phyloP scores from a whole-genome alignment of 1,284 basidiomycete genomes.

The Cryptococcus wingfieldii region DNA sequence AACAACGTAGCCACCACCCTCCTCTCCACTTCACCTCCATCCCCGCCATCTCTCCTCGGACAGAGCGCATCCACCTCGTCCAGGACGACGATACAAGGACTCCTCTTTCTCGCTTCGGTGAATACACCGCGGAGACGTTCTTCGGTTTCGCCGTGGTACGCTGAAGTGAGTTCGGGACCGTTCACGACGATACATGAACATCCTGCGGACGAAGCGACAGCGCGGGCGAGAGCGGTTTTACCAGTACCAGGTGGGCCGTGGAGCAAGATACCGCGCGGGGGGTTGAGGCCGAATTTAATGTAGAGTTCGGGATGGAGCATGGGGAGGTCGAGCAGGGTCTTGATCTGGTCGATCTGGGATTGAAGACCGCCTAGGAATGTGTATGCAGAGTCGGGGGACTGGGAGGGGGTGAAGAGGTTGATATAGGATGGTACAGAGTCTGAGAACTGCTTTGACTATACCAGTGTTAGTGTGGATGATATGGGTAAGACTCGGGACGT shows the following conservation, averaged over 20 bases:
- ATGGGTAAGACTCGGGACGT: not conserved
- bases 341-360: constrained; percentile 81
- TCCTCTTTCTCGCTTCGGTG: constrained; percentile 69
- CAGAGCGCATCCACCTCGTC: constrained; percentile 97
- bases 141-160: constrained; percentile 96
- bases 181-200: constrained; percentile 84
- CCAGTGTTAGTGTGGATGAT: constrained; percentile 15
- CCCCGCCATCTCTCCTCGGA: constrained; percentile 78
- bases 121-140: constrained; percentile 85
- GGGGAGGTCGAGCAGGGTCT: constrained; percentile 92
- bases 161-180: constrained; percentile 88
- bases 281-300: constrained; percentile 80
- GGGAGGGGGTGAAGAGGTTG: constrained; percentile 44
- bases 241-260: constrained; percentile 93
- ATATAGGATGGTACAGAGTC: constrained; percentile 38
- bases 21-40: constrained; percentile 88
- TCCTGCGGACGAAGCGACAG: constrained; percentile 72
- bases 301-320: constrained; percentile 86
- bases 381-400: constrained; percentile 46
- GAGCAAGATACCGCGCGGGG: constrained; percentile 81
- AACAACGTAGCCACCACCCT: constrained; percentile 92
- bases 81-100: constrained; percentile 87
- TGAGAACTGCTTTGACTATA: constrained; percentile 21
- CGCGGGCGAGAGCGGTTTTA: constrained; percentile 86
- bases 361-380: constrained; percentile 81